Conservation (phyloP, 768 basidiomycete species). For the Lactarius akahatsu region DNA sequence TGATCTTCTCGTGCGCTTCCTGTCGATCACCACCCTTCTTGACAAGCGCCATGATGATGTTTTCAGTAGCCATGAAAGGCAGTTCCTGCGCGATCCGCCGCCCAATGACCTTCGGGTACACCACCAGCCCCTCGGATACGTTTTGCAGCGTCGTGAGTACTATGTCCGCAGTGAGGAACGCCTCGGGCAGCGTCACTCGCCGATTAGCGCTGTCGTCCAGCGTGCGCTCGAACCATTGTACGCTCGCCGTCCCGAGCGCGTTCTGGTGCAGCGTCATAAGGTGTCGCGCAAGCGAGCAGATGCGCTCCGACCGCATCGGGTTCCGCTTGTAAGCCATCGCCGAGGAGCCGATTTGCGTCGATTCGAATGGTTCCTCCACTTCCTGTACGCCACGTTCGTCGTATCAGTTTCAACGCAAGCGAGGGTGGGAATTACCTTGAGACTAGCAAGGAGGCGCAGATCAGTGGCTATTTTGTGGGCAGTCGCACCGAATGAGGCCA, state of each 20-base stretch:
- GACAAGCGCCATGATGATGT: constrained; percentile 98
- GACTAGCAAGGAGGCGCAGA: constrained; percentile 87
- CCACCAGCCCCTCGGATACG: constrained; percentile 97
- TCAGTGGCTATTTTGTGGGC: constrained; percentile 99
- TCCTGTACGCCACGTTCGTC: constrained; percentile 50
- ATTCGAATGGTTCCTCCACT: constrained; percentile 98
- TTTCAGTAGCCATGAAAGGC: constrained; percentile 99
- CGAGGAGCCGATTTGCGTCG: constrained; percentile 95
- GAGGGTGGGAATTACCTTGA: constrained; percentile 58
- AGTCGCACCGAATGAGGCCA: constrained; percentile 88
- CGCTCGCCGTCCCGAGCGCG: constrained; percentile 88
- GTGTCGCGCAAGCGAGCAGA: constrained; percentile 95
- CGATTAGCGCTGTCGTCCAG: constrained; percentile 98
- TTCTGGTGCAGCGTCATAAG: constrained; percentile 96
- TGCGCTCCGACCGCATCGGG: constrained; percentile 97
- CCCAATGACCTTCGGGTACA: constrained; percentile 94
- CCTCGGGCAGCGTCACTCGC: constrained; percentile 93
- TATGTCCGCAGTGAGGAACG: constrained; percentile 96
- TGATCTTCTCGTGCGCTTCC: constrained; percentile 94
- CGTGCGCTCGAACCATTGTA: constrained; percentile 99
- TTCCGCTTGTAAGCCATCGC: constrained; percentile 99
- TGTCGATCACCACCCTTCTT: constrained; percentile 94
- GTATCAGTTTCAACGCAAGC: background rate
- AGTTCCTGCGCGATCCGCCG: constrained; percentile 91
- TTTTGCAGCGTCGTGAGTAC: constrained; percentile 94